Base-by-base conservation (phyloP, 208 protist species). In the Naegleria lovaniensis region DNA sequence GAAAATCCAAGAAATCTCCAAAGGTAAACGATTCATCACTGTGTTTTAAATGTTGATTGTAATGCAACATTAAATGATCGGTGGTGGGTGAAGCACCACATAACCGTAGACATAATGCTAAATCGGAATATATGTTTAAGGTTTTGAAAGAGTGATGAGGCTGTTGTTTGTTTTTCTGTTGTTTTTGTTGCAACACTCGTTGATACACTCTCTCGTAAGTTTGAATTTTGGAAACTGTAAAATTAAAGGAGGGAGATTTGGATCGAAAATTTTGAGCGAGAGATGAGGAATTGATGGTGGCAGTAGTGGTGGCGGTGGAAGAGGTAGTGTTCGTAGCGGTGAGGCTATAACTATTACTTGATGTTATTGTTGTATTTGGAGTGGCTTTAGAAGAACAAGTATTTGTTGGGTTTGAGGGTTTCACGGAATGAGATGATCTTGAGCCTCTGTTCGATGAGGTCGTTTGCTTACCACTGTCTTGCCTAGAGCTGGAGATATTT, bases 1-100 rank as follows among this genome's bases (percentile, higher is more conserved):
- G 13, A 36, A 87, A 29, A 87, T 87, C 83, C 2, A 87, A 48
- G 43, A 87, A 87, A 36, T 87, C 83, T 36, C 83, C 83, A 87
- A 87, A 87, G 5, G 83, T 52, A 87, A 87, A 87, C 6, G 29
- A 29, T 52, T 52, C 83, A 40, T 87, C 33, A 51, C 33, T 39
- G 29, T 22, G 15, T 38, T 51, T 52, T 5, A 67, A 67, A 19
- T 67, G 55, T 67, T 67, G 55, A 67, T 87, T 51, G 39, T 36
- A 25, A 36, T 87, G 33, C 15, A 22, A 25, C 15, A 51, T 51
- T 33, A 87, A 51, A n/a, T 87, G 83, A 51, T 87, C 83, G 7
- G 11, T 41, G 36, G 83, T 87, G 0, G 83, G 83, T 52, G 83
- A 41, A 0, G 40, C 39, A 11, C 41, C 41, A 51, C 83, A 87